Evolutionary conservation across 2,329 filamentous ascomycete genomes (phyloP).

Genomic region (Penicillium thymicola): DNA sequence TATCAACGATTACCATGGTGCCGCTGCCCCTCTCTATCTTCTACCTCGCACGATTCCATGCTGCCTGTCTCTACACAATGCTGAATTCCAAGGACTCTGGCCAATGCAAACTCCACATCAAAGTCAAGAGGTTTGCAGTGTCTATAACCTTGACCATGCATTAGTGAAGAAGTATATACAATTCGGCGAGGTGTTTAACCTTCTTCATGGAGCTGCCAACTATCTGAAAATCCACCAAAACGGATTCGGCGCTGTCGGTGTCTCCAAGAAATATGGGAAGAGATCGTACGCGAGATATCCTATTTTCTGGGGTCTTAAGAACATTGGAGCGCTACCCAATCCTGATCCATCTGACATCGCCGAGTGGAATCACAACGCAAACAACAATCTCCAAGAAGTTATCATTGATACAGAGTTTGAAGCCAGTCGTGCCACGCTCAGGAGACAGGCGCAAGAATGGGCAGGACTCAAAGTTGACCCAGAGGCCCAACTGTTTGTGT

Average conservation of each 20-base stretch:
- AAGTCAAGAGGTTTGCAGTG: constrained; percentile 60
- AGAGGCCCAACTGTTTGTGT: constrained; percentile 63
- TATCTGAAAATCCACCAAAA: constrained; percentile 65
- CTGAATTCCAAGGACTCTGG: constrained; percentile 68
- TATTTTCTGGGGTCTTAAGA: constrained; percentile 65
- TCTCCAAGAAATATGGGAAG: constrained; percentile 66
- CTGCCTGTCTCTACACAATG: constrained; percentile 65
- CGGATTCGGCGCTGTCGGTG: constrained; percentile 65
- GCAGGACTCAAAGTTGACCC: constrained; percentile 61
- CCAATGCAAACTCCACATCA: constrained; percentile 62
- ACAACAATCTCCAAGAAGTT: constrained; percentile 53
- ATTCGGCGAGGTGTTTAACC: constrained; percentile 67
- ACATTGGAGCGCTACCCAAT: constrained; percentile 62
- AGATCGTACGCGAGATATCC: constrained; percentile 65
- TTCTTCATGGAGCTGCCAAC: constrained; percentile 62
- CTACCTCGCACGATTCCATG: constrained; percentile 60
- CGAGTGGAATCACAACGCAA: constrained; percentile 57
- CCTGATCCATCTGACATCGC: constrained; percentile 64
- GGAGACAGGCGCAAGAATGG: constrained; percentile 64
- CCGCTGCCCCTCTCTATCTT: constrained; percentile 61
- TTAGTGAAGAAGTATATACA: constrained; percentile 62
- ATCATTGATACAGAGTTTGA: constrained; percentile 56
- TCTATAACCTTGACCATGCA: constrained; percentile 64
- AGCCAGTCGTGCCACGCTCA: constrained; percentile 51
- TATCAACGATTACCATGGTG: constrained; percentile 65